These are phyloP conservation scores for Leccinum fuscescens DNA, from an alignment of 1,284 basidiomycete species.

Conservation along the genomic window DNA sequence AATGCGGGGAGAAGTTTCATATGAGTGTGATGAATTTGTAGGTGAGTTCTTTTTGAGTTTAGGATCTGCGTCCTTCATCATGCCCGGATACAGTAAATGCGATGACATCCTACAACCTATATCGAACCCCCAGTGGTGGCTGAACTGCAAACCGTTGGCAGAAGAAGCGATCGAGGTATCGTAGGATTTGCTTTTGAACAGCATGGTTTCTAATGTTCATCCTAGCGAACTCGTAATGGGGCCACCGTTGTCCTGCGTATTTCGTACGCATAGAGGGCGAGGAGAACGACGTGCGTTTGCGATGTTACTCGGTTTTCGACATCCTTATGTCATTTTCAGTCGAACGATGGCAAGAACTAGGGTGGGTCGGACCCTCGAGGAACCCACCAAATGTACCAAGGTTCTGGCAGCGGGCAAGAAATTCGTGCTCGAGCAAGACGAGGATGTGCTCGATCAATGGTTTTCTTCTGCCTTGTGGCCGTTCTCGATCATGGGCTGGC, in stretches of 20 bases:
- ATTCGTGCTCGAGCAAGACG: conserved; percentile 80
- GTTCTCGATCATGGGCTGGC: no score
- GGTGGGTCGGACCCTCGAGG: no score
- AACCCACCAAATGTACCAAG: conserved; percentile 36
- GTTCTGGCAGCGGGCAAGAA: conserved; percentile 67
- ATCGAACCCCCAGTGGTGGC: conserved; percentile 91
- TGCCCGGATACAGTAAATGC: no score
- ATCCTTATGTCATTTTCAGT: conserved; percentile 37
- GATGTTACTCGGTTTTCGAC: conserved; percentile 2
- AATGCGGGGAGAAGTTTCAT: no score
- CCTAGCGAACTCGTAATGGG: conserved; percentile 81
- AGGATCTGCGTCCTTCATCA: no score
- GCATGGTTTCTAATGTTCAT: no score
- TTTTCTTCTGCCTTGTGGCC: no score
- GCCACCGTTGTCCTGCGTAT: conserved; percentile 95
- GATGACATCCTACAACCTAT: no score
- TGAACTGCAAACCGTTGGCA: conserved; percentile 90
- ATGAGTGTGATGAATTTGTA: no score
- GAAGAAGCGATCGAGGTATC: conserved; percentile 83
- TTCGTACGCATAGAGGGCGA: conserved; percentile 86
- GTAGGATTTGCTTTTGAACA: not conserved
- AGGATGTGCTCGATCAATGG: conserved; percentile 75
- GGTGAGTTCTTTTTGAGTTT: no score
- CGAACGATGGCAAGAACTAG: conserved; percentile 40
- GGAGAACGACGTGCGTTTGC: conserved; percentile 63